A percentile compares a stretch with the other conserved stretches of the same genome.
Conservation (phyloP, 495 filamentous ascomycete species). For the Collariella sp. region DNA sequence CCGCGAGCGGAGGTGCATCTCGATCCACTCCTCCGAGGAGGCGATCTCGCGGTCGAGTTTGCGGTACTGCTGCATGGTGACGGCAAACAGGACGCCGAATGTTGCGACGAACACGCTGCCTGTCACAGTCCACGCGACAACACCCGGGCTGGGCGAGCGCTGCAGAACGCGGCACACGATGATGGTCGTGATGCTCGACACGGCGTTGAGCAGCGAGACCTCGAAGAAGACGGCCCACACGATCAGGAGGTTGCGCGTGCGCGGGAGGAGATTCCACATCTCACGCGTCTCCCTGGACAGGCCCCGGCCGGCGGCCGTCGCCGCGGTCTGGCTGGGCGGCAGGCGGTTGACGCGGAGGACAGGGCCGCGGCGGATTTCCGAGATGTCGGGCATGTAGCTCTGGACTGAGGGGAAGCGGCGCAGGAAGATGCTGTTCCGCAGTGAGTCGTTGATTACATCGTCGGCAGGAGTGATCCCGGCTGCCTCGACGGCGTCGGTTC, state of each 20-base stretch:
- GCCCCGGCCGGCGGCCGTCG: neutral
- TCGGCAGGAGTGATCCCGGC: neutral
- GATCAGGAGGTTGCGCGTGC: neutral
- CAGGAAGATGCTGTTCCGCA: neutral
- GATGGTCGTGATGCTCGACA: conserved; percentile 11
- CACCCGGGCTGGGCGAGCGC: neutral
- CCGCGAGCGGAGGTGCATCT: conserved; percentile 13
- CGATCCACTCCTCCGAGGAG: conserved; percentile 16
- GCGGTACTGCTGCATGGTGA: neutral
- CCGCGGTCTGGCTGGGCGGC: conserved; percentile 1
- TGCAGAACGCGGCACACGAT: neutral
- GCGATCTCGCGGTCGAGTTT: neutral
- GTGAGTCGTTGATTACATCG: neutral
- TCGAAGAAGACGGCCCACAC: conserved; percentile 5
- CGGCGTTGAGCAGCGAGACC: conserved; percentile 8
- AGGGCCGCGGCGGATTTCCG: conserved; percentile 15
- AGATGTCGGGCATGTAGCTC: neutral
- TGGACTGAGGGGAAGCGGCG: neutral
- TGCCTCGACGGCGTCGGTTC: neutral
- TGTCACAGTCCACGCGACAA: conserved; percentile 4
- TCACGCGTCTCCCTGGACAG: neutral
- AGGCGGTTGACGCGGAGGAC: conserved; percentile 11
- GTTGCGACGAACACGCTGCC: conserved; percentile 7
- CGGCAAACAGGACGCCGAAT: neutral
- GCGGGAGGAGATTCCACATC: neutral